Base-by-base conservation (phyloP, 352 stramenopile genomes). In the Thalassiosira mediterranea region DNA sequence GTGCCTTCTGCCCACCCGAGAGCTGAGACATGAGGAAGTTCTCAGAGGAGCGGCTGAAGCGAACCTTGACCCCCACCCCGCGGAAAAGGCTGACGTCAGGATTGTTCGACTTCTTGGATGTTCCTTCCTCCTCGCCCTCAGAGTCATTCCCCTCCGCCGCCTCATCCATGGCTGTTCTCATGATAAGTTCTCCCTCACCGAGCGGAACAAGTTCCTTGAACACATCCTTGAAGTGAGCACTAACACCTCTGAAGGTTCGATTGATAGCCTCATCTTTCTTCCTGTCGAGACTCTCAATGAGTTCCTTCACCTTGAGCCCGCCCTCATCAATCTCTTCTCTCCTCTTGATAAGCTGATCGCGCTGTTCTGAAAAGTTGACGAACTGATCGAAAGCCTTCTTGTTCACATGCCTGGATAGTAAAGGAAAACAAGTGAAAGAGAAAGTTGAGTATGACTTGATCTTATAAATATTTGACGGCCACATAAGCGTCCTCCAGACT, bases 361-460 rank as follows among this genome's bases (percentile, higher is more conserved):
- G 85, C 82, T 97, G 96, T 59, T 99, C 96, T 53, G 92, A 97
- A 81, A 99, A 99, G 75, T 94, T 98, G 34, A 99, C 92, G 76
- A 97, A 99, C 82, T 99, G 97, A 79, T 99, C 96, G 48, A 99
- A 94, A 0, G 97, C 97, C 87, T 99, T 99, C 76, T 99, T 99
- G 91, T 99, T 99, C 29, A 99, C 97, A 76, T 99, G 96, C n/a
- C n/a, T n/a, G n/a, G n/a, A n/a, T n/a, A n/a, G n/a, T n/a, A n/a
- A n/a, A n/a, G n/a, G n/a, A n/a, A n/a, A n/a, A n/a, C n/a, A n/a
- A n/a, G n/a, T n/a, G n/a, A n/a, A n/a, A n/a, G n/a, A n/a, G n/a
- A n/a, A n/a, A n/a, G n/a, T n/a, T n/a, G n/a, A n/a, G n/a, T n/a
- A n/a, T n/a, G n/a, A n/a, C n/a, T n/a, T n/a, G n/a, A n/a, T n/a